Percentiles rank a stretch among this genome's conserved stretches.
These are phyloP conservation scores for Cladosporium sp. DNA, from an alignment of 2,329 filamentous ascomycete species.

Conservation along the genomic window DNA sequence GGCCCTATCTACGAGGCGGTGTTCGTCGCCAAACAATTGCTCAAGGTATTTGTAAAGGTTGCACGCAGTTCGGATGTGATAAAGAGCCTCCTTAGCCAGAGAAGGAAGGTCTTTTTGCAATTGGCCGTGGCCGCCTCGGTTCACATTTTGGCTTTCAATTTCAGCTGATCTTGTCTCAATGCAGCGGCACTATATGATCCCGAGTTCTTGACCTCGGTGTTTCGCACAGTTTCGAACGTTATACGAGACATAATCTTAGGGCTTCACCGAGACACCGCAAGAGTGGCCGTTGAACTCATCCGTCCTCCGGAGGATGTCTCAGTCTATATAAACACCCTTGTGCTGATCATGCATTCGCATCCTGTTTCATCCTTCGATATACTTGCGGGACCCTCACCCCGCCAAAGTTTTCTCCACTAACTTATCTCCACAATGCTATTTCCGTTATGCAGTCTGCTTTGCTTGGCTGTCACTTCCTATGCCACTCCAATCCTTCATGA, in stretches of 20 bases:
- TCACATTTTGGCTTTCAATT: neutral
- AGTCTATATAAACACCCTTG: neutral
- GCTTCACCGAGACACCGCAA: neutral
- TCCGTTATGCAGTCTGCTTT: neutral
- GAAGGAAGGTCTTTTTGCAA: neutral
- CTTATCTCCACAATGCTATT: neutral
- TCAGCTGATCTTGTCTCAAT: neutral
- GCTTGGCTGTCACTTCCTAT: neutral
- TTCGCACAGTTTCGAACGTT: neutral
- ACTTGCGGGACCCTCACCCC: neutral
- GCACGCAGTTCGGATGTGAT: no score
- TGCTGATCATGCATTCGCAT: neutral
- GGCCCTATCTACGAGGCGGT: no score
- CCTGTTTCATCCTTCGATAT: neutral
- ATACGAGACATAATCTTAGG: neutral
- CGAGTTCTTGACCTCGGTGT: neutral
- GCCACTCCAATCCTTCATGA: neutral
- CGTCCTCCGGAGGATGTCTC: neutral
- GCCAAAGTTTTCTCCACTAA: neutral
- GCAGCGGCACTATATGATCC: neutral
- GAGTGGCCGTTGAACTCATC: neutral
- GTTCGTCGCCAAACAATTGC: no score
- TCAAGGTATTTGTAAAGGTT: no score
- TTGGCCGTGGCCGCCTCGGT: neutral
- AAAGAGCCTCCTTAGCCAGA: no score